Conservation (phyloP, 1,139 yeast genomes). For the Blastobotrys petasosporus region DNA sequence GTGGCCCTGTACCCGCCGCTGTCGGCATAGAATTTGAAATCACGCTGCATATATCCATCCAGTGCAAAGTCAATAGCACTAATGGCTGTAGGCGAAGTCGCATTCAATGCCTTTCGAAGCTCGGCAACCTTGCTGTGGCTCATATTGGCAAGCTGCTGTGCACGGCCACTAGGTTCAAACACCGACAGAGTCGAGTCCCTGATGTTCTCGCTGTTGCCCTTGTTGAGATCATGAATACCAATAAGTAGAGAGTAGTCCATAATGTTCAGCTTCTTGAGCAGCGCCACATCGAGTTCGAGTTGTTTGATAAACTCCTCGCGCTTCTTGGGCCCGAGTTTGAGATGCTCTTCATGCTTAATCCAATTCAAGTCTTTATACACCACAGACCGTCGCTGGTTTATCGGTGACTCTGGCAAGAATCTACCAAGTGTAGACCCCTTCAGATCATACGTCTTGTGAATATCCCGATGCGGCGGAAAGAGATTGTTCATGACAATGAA, state of each 20-base stretch:
- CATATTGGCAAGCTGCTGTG: constrained; percentile 20
- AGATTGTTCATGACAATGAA: constrained; percentile 95
- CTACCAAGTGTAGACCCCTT: constrained; percentile 94
- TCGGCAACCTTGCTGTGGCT: constrained; percentile 30
- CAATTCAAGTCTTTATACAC: constrained; percentile 84
- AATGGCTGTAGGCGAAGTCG: constrained; percentile 35
- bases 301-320: constrained; percentile 57
- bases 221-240: constrained; percentile 74
- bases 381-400: constrained; percentile 25
- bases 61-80: constrained; percentile 32
- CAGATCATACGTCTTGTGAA: constrained; percentile 80
- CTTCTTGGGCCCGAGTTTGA: constrained; percentile 70
- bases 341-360: constrained; percentile 57
- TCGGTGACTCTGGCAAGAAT: constrained; percentile 29
- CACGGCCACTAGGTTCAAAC: constrained; percentile 29
- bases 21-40: constrained; percentile 62
- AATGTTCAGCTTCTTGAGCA: constrained; percentile 67
- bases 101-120: constrained; percentile 34
- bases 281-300: constrained; percentile 63
- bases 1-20: constrained; percentile 86
- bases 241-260: constrained; percentile 93
- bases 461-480: constrained; percentile 89
- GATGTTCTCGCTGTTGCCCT: constrained; percentile 45
- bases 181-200: constrained; percentile 36
- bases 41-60: constrained; percentile 25